Base-by-base conservation (phyloP, 441 rosid species). In the Populus hybrid region DNA sequence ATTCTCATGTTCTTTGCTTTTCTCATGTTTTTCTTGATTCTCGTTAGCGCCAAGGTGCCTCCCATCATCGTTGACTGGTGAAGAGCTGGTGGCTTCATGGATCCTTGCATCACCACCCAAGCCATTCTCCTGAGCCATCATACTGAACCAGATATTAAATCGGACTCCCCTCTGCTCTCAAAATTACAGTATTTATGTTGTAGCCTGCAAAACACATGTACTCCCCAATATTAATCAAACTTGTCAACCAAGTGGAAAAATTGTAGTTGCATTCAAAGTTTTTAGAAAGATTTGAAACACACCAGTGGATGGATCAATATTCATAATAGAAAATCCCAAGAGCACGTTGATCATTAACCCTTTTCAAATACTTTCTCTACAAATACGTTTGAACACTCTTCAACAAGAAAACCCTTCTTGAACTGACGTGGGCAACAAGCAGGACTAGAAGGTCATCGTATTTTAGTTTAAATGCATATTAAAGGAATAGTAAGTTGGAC, bases 1-100 rank as follows among this genome's bases (percentile, higher is more conserved):
- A 63, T 77, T 85, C 73, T 38, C 73, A 69, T 85, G 86, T 38
- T 70, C 79, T 33, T 84, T 82, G 68, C 78, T 73, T 4, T 40
- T 76, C 78, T 76, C 81, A 35, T 69, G 78, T 26, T 78, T 77
- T 74, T 79, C 71, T 56, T 29, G 42, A 31, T 68, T 71, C 36
- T 76, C 75, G 69, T 28, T 82, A 35, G 10, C 64, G 36, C 69
- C 80, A 20, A 76, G 75, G 76, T 63, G 77, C 73, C 72, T 73
- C 70, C 76, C 80, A 9, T 59, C 66, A 56, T 77, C 77, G 77
- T 77, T n/a, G 42, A 7, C 35, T 6, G 7, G 33, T 29, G 71
- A 16, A 18, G 71, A 29, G 40, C 56, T 50, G 56, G 40, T 68
- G 40, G n/a, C n/a, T 68, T 68, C 38, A 3, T 67, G 16, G 20